Percentiles rank a stretch among this genome's conserved stretches.
Conservation (phyloP, 2,329 filamentous ascomycete species). For the Phialophora verrucosa region DNA sequence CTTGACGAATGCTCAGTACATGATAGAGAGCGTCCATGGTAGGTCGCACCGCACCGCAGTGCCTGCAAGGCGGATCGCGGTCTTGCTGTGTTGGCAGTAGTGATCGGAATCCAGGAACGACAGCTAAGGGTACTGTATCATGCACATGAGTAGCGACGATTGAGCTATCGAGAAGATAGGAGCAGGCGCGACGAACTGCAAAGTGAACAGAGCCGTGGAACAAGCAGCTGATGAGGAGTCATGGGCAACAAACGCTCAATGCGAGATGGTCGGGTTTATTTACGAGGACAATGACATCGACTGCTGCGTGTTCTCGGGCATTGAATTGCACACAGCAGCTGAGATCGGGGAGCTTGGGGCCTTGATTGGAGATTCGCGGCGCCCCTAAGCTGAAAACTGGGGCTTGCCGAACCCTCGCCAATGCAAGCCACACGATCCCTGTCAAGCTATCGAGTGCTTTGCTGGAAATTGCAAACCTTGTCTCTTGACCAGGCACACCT, state of each 20-base stretch:
- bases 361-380: not conserved
- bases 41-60: conserved; percentile 3
- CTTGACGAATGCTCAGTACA: conserved; percentile 24
- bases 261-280: conserved; percentile 7
- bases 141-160: not conserved
- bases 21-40: conserved; percentile 26
- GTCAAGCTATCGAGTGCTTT: conserved; percentile 6
- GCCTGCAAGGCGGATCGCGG: not conserved
- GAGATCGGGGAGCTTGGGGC: not conserved
- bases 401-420: conserved; percentile 1
- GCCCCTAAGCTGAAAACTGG: not conserved
- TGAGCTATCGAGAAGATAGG: not conserved
- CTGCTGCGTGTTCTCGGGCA: conserved; percentile 5
- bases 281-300: conserved; percentile 3
- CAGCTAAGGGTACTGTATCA: not conserved
- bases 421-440: conserved; percentile 10
- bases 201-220: not conserved
- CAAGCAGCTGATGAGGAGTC: not conserved
- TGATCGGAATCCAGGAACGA: not conserved
- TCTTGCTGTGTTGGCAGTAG: not conserved
- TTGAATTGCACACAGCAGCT: not conserved
- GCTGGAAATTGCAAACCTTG: conserved; percentile 6
- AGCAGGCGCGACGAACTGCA: not conserved
- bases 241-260: not conserved
- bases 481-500: not conserved